These are phyloP conservation scores for Suhomyces prunicola DNA, from an alignment of 805 yeast species.

Conservation along the genomic window DNA sequence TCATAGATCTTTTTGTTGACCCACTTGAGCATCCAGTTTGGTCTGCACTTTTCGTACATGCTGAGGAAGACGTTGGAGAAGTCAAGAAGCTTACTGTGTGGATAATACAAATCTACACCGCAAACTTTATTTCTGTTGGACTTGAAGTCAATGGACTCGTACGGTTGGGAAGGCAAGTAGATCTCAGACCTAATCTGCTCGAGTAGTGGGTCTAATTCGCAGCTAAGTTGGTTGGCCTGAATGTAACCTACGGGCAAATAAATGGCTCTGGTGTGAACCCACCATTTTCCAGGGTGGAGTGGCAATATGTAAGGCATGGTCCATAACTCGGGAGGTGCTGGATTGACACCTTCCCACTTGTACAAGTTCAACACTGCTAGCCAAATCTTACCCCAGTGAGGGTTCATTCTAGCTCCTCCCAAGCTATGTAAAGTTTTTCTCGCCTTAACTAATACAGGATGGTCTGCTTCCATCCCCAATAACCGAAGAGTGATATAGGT, in stretches of 20 bases:
- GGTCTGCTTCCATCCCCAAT: conserved; percentile 69
- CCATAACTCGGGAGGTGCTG: conserved; percentile 97
- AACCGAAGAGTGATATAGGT: conserved; percentile 81
- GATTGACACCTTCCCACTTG: conserved; percentile 95
- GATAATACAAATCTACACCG: conserved; percentile 90
- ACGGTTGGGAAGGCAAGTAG: conserved; percentile 54
- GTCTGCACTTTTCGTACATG: conserved; percentile 72
- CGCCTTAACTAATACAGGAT: conserved; percentile 77
- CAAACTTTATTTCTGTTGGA: conserved; percentile 79
- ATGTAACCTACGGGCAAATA: conserved; percentile 85
- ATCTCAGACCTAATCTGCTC: conserved; percentile 71
- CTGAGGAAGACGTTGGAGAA: conserved; percentile 57
- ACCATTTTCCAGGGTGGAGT: conserved; percentile 94
- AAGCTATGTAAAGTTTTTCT: conserved; percentile 61
- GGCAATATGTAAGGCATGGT: conserved; percentile 76
- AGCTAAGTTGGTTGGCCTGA: conserved; percentile 51
- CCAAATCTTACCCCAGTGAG: conserved; percentile 99
- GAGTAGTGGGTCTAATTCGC: conserved; percentile 63
- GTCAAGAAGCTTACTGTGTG: conserved; percentile 73
- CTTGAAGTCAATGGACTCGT: conserved; percentile 62
- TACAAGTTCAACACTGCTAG: conserved; percentile 75
- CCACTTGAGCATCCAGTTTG: conserved; percentile 60
- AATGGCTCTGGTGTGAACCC: conserved; percentile 97
- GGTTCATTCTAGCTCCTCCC: conserved; percentile 88
- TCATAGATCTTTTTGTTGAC: conserved; percentile 56